Conservation (phyloP, 2,329 filamentous ascomycete species). For the Fusarium acutatum region DNA sequence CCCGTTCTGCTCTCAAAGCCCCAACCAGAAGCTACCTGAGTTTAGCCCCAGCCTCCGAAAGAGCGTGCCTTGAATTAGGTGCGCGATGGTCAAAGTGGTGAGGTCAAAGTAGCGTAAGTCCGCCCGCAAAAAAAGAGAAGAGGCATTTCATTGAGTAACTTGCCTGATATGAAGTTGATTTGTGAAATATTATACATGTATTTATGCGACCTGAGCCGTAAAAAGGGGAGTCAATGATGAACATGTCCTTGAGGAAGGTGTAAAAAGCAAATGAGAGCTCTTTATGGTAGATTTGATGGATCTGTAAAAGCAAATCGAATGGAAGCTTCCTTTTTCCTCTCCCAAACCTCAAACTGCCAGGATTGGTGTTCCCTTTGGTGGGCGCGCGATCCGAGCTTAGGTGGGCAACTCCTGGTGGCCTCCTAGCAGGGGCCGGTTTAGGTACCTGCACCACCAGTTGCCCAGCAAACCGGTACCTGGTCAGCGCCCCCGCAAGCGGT, state of each 20-base stretch:
- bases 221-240: background rate
- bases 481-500: conserved; percentile 31
- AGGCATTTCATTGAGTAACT: background rate
- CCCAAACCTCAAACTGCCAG: background rate
- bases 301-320: conserved; percentile 24
- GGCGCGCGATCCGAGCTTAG: conserved; percentile 8
- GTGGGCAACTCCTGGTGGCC: conserved; percentile 33
- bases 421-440: conserved; percentile 31
- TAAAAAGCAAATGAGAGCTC: conserved; percentile 2
- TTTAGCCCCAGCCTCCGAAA: conserved; percentile 31
- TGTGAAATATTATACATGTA: background rate
- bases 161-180: background rate
- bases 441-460: conserved; percentile 33
- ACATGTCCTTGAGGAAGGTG: background rate
- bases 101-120: conserved; percentile 27
- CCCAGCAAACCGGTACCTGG: conserved; percentile 31
- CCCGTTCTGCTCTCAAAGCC: conserved; percentile 20
- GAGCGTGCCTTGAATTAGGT: conserved; percentile 35
- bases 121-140: conserved; percentile 5
- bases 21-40: conserved; percentile 27
- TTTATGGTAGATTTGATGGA: conserved; percentile 1
- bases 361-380: conserved; percentile 11
- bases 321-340: conserved; percentile 23
- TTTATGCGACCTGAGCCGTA: background rate
- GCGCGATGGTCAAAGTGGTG: conserved; percentile 17